Base-by-base conservation (phyloP, 2,329 filamentous ascomycete species). In the Beauveria brongniartii region DNA sequence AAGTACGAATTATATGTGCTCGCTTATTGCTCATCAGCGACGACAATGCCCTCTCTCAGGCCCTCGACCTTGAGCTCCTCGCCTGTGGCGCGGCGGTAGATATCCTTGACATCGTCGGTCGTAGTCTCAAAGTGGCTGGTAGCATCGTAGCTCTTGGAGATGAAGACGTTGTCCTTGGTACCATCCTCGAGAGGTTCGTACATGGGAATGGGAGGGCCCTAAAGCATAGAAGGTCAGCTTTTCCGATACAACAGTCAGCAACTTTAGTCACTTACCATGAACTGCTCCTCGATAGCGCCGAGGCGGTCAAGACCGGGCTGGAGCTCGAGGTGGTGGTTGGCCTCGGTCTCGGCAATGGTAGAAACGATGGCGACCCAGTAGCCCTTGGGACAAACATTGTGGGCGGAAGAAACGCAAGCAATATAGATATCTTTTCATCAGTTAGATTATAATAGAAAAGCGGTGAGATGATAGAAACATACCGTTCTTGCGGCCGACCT, bases 281-380 rank as follows among this genome's bases (percentile, higher is more conserved):
- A 99, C 75, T 92, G 92, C 83, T 97, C 94, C 78, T 97, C 92
- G 65, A 97, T 94, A 74, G 86, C 85, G 68, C 94, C 94, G 34
- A 99, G 87, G 67, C 93, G 88, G 71, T 97, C 92, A 67, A 97
- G 87, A 71, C 93, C 94, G 34, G 92, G 87, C 77, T 94, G 86
- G 48, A 99, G 87, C 80, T 99, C 94, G 62, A 97, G 81, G 77
- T 99, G 94, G 78, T 96, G 92, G 83, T 99, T 97, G 66, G 90
- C 87, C 64, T 87, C 80, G 50, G 87, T 88, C 81, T 99, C 95
- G 65, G 94, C 91, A 71, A 99, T 97, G 63, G 94, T 99, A 53
- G 92, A 96, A 66, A 99, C 93, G 64, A 97, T 99, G 69, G 94
- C 94, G 69, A 99, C 91, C 82, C 95, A 99, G 85, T 97, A 97